phyloP scores from a whole-genome alignment of 2,329 filamentous ascomycete genomes.

The Fonsecaea pedrosoi region DNA sequence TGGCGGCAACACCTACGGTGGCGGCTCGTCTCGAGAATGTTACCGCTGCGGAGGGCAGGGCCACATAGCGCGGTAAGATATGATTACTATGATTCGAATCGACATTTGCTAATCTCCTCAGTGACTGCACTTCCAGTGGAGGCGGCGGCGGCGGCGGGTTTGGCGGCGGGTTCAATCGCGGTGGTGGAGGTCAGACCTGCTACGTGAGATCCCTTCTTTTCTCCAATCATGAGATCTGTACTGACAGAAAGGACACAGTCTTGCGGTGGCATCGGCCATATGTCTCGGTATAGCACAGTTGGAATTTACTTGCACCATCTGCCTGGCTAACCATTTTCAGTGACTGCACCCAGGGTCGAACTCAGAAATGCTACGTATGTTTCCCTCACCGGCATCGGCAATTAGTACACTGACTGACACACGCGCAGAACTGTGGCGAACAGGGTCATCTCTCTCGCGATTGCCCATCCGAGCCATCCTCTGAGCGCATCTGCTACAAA shows the following conservation, averaged over 20 bases:
- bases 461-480: slow-evolving; percentile 88
- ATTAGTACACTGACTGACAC: slow-evolving; percentile 19
- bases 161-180: slow-evolving; percentile 52
- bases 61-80: slow-evolving; percentile 75
- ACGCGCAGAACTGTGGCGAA: slow-evolving; percentile 67
- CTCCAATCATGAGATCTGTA: not conserved
- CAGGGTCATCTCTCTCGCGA: slow-evolving; percentile 94
- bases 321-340: slow-evolving; percentile 60
- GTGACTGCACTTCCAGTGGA: slow-evolving; percentile 59
- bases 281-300: slow-evolving; percentile 54
- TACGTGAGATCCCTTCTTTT: slow-evolving; percentile 63
- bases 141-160: slow-evolving; percentile 56
- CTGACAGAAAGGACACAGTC: slow-evolving; percentile 46
- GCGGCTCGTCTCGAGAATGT: slow-evolving; percentile 71
- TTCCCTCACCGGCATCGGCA: not conserved
- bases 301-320: not conserved
- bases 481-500: slow-evolving; percentile 99
- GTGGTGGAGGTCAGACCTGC: slow-evolving; percentile 77
- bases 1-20: slow-evolving; percentile 56
- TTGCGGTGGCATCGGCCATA: slow-evolving; percentile 95
- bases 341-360: slow-evolving; percentile 88
- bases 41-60: slow-evolving; percentile 98
- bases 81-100: slow-evolving; percentile 76
- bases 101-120: slow-evolving; percentile 48
- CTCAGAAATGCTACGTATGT: slow-evolving; percentile 93